Evolutionary conservation across 192 early-diverging fungal genomes (phyloP).

Genomic region (Podochytrium sp.): DNA sequence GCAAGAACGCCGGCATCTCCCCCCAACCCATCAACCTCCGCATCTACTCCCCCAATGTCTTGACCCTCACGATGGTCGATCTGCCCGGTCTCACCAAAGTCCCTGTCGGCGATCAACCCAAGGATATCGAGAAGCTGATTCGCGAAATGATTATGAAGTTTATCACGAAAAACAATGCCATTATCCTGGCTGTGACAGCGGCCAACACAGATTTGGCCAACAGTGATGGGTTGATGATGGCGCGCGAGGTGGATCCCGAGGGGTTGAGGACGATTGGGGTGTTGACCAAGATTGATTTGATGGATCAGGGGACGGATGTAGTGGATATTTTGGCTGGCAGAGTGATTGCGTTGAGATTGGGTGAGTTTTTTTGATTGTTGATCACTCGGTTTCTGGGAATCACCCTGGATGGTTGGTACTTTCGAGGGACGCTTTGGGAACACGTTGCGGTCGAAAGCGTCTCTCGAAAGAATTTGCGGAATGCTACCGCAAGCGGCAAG

Average conservation of each 20-base stretch:
- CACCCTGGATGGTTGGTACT: too few species aligned
- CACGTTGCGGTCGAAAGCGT: too few species aligned
- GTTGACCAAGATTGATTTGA: conserved; percentile 98
- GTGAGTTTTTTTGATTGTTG: too few species aligned
- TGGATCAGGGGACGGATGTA: conserved; percentile 99
- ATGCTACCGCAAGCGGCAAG: too few species aligned
- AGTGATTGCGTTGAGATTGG: conserved; percentile 93
- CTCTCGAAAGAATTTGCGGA: too few species aligned
- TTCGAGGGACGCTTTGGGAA: too few species aligned
- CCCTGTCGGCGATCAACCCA: conserved; percentile 98
- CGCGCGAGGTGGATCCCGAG: conserved; percentile 97
- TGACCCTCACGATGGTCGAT: conserved; percentile 97
- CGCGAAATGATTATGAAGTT: conserved; percentile 98
- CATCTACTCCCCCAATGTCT: conserved; percentile 95
- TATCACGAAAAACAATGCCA: conserved; percentile 95
- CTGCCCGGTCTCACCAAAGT: conserved; percentile 98
- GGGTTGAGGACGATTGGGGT: conserved; percentile 98
- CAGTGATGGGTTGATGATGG: conserved; percentile 97
- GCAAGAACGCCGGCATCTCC: conserved; percentile 79
- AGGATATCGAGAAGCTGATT: conserved; percentile 98
- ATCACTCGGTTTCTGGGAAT: too few species aligned
- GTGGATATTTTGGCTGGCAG: conserved; percentile 98
- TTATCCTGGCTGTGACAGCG: conserved; percentile 97
- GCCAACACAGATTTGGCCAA: conserved; percentile 99
- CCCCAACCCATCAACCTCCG: conserved; percentile 96